Evolutionary conservation across 768 basidiomycete genomes (phyloP), one percentile per base, ranked within the genome.

Genomic region (Hemileccinum rubropunctum): DNA sequence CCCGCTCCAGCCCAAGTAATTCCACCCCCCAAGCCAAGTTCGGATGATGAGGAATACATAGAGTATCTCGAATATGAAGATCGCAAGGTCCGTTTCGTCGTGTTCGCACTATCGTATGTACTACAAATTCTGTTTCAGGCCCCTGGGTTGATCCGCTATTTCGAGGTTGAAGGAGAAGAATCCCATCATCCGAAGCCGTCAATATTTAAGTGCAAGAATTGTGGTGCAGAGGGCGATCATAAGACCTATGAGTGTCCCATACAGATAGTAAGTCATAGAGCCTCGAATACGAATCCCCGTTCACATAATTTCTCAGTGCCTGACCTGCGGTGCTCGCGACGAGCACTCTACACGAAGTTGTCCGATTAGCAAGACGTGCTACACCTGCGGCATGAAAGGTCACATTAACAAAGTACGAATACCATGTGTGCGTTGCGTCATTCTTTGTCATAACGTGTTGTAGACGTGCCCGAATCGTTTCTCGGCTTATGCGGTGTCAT

Each of bases 351-450:
- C 90, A 15, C 75, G 83, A 35, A 81, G 81, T 44, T 92, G 89
- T 67, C 88, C 89, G 3, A 85, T 89, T 52, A 83, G 81, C 67
- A 91, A 91, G 66, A 82, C 78, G 0, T 92, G 90, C 60, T 91
- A 81, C 59, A 77, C 74, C 3, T 92, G 90, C 58, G 86, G 86
- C 14, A 88, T 89, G 86, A 88, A 86, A 62, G 90, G 90, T 2
- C 89, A 91, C 60, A 79, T 90, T 47, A 87, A 78, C 55, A 75
- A 71, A 49, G 89, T 88, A 56, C 42, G 46, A 30, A 20, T 15
- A 23, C 10, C 21, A 0, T 12, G 21, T 36, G 27, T 41, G 4
- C 15, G 10, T 30, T 42, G 14, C 34, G 35, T 21, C 26, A 35
- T 32, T 37, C 37, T 32, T 32, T 37, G 34, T 53, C 17, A 38